Evolutionary conservation across 2,329 filamentous ascomycete species (phyloP), one percentile per base, ranked within the genome.

Genomic region (Cladophialophora immunda): DNA sequence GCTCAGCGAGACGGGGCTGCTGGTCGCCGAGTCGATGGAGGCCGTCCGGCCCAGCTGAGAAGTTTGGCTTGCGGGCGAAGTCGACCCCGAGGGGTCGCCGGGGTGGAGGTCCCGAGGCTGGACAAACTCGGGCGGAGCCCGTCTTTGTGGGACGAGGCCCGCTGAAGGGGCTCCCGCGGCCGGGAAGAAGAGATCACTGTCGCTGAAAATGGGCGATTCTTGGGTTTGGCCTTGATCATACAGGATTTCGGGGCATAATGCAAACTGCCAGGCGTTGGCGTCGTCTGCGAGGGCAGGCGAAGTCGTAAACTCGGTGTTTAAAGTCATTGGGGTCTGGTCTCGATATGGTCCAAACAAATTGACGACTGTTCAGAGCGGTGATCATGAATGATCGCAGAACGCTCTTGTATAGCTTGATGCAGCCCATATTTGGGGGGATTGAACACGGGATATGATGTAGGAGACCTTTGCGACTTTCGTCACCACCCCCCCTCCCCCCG

Each of bases 101-200:
- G 56, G 53, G 29, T 68, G 61, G 11, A 67, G 47, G n/a, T 67
- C 57, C 9, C 60, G 56, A 4, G 58, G 64, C 19, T 67, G 61
- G 45, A 69, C 58, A n/a, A 64, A 67, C 22, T 59, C 52, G 36
- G 64, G 57, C 8, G 58, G 5, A n/a, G n/a, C n/a, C 4, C 22
- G 57, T 27, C 38, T 19, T 30, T 45, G 27, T 5, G 38, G 11
- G 27, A n/a, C 38, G 11, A 34, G 38, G 9, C 27, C 27, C 9
- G 57, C n/a, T 13, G 22, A 34, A 41, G 22, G 1, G 29, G 38
- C 11, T 4, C 8, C 56, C 7, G 56, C 22, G 4, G 41, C 36
- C 30, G 2, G 17, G 15, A 30, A 13, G 38, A 50, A 57, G 19
- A 25, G 45, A 15, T 25, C 45, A 50, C 25, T 7, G 9, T 54